Evolutionary conservation across 768 basidiomycete genomes (phyloP), one percentile per base, ranked within the genome.

Genomic region (Macrocybe gigantea): DNA sequence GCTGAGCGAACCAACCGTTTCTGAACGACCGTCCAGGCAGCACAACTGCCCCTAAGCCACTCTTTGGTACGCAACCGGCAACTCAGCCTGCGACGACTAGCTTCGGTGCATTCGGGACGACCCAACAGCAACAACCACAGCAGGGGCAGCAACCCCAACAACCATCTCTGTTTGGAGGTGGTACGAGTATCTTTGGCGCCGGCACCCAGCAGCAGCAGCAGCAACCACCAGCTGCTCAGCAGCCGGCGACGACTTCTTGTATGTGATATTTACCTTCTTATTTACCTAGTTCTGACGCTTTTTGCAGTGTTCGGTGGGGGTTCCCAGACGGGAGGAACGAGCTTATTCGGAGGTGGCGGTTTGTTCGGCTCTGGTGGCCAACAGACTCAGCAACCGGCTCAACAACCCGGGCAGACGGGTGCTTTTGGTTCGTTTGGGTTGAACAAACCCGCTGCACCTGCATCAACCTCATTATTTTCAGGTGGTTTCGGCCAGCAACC

Each of bases 51-150:
- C 60, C 53, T 42, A 64, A 61, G 59, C 65, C 55, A 38, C 58
- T 79, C 22, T 82, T 82, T 47, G 77, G 79, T 31, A 41, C 31
- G 31, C 51, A 57, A 15, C 44, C 70, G 7, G 53, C 74, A 8
- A 54, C 59, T 38, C 75, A 80, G 49, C 68, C 75, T 33, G 50
- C 69, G 22, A 53, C 65, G 31, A 62, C 65, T 13, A 63, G 63
- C 15, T 74, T 73, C 47, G 69, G 72, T n/a, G 61, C 62, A 7
- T 71, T 72, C 33, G 71, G 69, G 11, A 29, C 44, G 38, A 52
- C 57, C 47, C 60, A 64, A 34, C 67, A 61, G 52, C 70, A 66
- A 51, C 52, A 54, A 15, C 66, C 61, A 54, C 66, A 64, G 41
- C 65, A 65, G 44, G 46, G 37, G 12, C 68, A 70, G 48, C 73